A percentile compares a stretch with the other conserved stretches of the same genome.
phyloP scores from a whole-genome alignment of 495 filamentous ascomycete species.

The Xylaria acuta region DNA sequence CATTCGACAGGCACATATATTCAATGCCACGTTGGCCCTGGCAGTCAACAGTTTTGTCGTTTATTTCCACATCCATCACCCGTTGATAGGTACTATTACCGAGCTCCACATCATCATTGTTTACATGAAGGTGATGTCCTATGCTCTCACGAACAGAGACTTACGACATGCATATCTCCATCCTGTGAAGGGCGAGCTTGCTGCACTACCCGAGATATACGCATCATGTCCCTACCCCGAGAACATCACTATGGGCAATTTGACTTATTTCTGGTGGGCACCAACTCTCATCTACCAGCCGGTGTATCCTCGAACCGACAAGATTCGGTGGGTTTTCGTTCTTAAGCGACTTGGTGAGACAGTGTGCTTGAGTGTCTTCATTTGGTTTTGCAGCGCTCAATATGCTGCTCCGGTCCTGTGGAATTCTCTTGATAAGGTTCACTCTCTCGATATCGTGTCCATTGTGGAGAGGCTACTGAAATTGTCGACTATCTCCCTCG shows the following conservation, averaged over 20 bases:
- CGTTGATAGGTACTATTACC: constrained; percentile 87
- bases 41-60: constrained; percentile 81
- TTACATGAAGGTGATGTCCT: constrained; percentile 93
- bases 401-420: constrained; percentile 88
- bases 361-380: constrained; percentile 75
- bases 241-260: constrained; percentile 86
- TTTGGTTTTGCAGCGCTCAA: constrained; percentile 91
- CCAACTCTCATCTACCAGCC: constrained; percentile 97
- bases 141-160: constrained; percentile 95
- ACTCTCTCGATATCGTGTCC: constrained; percentile 75
- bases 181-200: constrained; percentile 62
- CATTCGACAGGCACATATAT: constrained; percentile 75
- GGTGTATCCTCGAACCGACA: constrained; percentile 81
- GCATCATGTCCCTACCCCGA: constrained; percentile 81
- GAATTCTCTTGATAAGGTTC: constrained; percentile 88
- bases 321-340: constrained; percentile 86
- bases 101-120: constrained; percentile 94
- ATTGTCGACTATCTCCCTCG: constrained; percentile 86
- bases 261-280: constrained; percentile 96
- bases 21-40: constrained; percentile 85
- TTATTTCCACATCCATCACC: constrained; percentile 89
- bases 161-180: constrained; percentile 86
- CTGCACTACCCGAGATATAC: constrained; percentile 79
- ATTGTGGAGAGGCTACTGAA: constrained; percentile 93
- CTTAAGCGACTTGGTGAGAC: constrained; percentile 80